Evolutionary conservation across 1,284 basidiomycete genomes (phyloP).

Genomic region (Irpex sp.): DNA sequence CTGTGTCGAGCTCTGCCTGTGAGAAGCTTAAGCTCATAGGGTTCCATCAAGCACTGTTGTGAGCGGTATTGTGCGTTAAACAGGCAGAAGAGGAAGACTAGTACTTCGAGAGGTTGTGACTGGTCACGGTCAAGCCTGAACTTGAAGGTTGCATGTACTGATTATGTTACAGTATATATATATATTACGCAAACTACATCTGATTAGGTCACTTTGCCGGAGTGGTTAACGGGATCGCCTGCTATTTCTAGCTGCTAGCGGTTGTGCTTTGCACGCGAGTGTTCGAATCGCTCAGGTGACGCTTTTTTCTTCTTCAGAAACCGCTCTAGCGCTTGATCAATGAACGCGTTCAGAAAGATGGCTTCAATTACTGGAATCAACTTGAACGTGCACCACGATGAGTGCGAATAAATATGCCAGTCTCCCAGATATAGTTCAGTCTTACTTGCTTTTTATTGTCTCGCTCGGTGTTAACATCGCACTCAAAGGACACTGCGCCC

Average conservation of each 20-base stretch:
- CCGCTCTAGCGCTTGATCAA: not conserved
- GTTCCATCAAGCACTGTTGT: no score
- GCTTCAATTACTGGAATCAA: not conserved
- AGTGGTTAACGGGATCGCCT: constrained; percentile 92
- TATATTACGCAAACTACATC: no score
- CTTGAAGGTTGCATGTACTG: no score
- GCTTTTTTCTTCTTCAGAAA: constrained; percentile 37
- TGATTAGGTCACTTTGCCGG: constrained; percentile 74
- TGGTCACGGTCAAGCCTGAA: no score
- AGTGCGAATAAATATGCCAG: constrained; percentile 80
- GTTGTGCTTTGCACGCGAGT: constrained; percentile 82
- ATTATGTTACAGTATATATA: no score
- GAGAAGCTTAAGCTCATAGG: no score
- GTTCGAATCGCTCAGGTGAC: constrained; percentile 89
- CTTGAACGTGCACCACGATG: constrained; percentile 36
- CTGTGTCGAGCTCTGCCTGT: no score
- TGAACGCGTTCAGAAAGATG: not conserved
- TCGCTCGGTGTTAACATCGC: constrained; percentile 2
- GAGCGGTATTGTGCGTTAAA: no score
- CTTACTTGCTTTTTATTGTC: not conserved
- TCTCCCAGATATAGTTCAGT: constrained; percentile 84
- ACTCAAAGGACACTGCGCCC: constrained; percentile 75
- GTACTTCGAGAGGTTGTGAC: no score
- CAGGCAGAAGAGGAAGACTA: no score
- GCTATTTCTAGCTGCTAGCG: constrained; percentile 58